Base-by-base conservation (phyloP, 257 asterid genomes). In the Osmanthus fragrans region DNA sequence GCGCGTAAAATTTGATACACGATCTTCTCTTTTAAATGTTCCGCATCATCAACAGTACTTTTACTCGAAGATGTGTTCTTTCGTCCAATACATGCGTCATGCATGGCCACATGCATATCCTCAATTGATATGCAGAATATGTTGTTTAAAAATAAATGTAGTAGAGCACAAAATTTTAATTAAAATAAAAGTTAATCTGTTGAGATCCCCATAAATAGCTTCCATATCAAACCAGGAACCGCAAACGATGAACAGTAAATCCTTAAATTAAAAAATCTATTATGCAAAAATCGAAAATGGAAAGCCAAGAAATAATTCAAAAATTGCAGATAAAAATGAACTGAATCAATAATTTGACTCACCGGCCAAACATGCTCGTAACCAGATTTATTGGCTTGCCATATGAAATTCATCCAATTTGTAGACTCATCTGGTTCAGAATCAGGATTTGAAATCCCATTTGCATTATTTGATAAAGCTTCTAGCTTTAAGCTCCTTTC, bases 311-410 rank as follows among this genome's bases (percentile, higher is more conserved):
- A 64, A 5, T 7, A n/a, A 34, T 30, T 58, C 29, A 30, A n/a
- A 56, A 56, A n/a, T 56, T 13, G 68, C 68, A 60, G 19, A 23
- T 47, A 23, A 18, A 45, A 39, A 1, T 2, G 39, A 60, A 42
- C 9, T 4, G 21, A 67, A 40, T 39, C 33, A 65, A 72, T 39
- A 30, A 77, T 47, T 29, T 19, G 34, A 84, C 84, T 82, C 79
- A 87, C 90, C 81, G 90, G 90, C 90, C 90, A 87, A 81, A 87
- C 84, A 81, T 84, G 90, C 5, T 80, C 75, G 80, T 82, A 87
- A 64, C 88, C 90, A 67, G 84, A 73, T 78, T 71, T 69, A 78
- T 76, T 72, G 12, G 83, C 70, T 75, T 76, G 84, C 90, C 90
- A 84, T 69, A 84, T 54, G 76, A 82, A 87, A 11, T 87, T 77